A percentile compares a stretch with the other conserved stretches of the same genome.
phyloP scores from a whole-genome alignment of 208 protist species.

The Endotrypanum monterogeii region DNA sequence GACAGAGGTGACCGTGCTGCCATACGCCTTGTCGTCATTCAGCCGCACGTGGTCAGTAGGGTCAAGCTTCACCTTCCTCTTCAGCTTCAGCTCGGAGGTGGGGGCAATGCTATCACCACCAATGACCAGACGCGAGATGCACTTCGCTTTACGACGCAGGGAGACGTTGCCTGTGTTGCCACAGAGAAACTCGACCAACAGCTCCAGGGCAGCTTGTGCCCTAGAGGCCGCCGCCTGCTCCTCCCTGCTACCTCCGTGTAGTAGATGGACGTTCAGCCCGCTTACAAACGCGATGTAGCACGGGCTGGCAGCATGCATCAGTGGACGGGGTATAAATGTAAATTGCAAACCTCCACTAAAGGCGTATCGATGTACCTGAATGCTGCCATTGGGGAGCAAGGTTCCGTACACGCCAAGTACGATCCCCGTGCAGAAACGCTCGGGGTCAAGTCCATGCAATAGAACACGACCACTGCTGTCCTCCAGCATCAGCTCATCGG shows the following conservation, averaged over 20 bases:
- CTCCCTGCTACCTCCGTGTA: slow-evolving; percentile 21
- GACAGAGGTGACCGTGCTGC: slow-evolving; percentile 49
- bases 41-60: slow-evolving; percentile 80
- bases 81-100: slow-evolving; percentile 86
- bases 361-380: slow-evolving; percentile 66
- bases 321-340: slow-evolving; percentile 51
- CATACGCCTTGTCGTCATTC: slow-evolving; percentile 55
- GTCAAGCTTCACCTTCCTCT: slow-evolving; percentile 86
- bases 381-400: slow-evolving; percentile 57
- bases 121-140: slow-evolving; percentile 79
- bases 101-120: slow-evolving; percentile 86
- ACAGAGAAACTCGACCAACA: slow-evolving; percentile 82
- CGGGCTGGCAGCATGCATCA: slow-evolving; percentile 31
- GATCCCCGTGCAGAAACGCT: slow-evolving; percentile 78
- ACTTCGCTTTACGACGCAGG: slow-evolving; percentile 43
- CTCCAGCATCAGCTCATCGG: slow-evolving; percentile 80
- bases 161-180: slow-evolving; percentile 59
- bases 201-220: slow-evolving; percentile 50
- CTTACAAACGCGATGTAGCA: slow-evolving; percentile 88
- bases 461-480: slow-evolving; percentile 81
- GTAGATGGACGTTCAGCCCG: slow-evolving; percentile 51
- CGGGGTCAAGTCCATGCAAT: slow-evolving; percentile 52
- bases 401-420: slow-evolving; percentile 76
- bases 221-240: slow-evolving; percentile 29
- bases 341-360: slow-evolving; percentile 42